Percentiles rank a stretch among this genome's conserved stretches.
Evolutionary conservation across 805 yeast genomes (phyloP).

Genomic region (Ogataea angusta): DNA sequence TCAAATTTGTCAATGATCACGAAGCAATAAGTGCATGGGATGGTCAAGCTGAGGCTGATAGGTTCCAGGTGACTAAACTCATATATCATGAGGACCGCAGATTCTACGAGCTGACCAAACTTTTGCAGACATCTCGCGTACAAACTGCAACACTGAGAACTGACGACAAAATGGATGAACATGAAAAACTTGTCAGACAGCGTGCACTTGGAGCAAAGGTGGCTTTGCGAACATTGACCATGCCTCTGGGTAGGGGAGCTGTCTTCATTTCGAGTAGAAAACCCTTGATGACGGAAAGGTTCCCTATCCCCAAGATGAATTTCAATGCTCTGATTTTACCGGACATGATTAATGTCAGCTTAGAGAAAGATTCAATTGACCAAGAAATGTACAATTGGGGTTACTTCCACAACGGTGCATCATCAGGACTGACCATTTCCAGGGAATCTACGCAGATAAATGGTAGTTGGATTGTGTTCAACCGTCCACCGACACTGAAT

Average conservation of each 20-base stretch:
- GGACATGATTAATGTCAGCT: conserved; percentile 53
- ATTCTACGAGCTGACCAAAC: conserved; percentile 68
- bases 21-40: conserved; percentile 62
- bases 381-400: conserved; percentile 69
- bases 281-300: conserved; percentile 82
- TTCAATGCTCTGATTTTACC: conserved; percentile 66
- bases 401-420: conserved; percentile 85
- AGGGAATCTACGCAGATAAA: conserved; percentile 63
- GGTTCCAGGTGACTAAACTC: conserved; percentile 61
- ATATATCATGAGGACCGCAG: conserved; percentile 78
- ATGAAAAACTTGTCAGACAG: conserved; percentile 54
- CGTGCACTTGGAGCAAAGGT: conserved; percentile 54
- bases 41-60: conserved; percentile 66
- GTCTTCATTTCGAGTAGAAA: conserved; percentile 61
- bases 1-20: conserved; percentile 38
- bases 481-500: conserved; percentile 65
- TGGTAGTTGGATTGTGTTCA: conserved; percentile 91
- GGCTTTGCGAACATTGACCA: conserved; percentile 68
- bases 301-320: conserved; percentile 74
- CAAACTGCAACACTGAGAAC: conserved; percentile 48
- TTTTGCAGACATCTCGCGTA: conserved; percentile 66
- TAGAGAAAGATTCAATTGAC: conserved; percentile 53
- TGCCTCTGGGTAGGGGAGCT: conserved; percentile 78
- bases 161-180: conserved; percentile 45
- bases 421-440: conserved; percentile 75